phyloP scores from a whole-genome alignment of 2,329 filamentous ascomycete species.

The Neophaeococcomyces mojaviensis region DNA sequence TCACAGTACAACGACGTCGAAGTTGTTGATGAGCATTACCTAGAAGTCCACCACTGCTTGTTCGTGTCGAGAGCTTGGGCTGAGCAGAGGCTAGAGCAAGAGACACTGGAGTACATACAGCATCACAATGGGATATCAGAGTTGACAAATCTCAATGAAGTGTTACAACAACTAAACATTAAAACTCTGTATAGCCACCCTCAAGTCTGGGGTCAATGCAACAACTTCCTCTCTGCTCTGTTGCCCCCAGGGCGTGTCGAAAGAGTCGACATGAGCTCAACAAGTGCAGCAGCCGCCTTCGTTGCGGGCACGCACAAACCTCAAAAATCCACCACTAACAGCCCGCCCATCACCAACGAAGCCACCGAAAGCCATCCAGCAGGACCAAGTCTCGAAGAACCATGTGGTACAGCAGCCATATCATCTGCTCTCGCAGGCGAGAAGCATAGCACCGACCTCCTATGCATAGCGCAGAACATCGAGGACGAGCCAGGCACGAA shows the following conservation, averaged over 20 bases:
- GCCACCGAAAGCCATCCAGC: no score
- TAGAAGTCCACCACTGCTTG: slow-evolving; percentile 82
- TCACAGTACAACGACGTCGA: slow-evolving; percentile 57
- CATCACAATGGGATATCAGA: slow-evolving; percentile 34
- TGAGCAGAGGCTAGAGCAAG: slow-evolving; percentile 9
- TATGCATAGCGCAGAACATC: slow-evolving; percentile 52
- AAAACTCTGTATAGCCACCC: slow-evolving; percentile 83
- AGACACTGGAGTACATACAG: slow-evolving; percentile 1
- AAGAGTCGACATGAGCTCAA: slow-evolving; percentile 75
- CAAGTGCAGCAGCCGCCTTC: slow-evolving; percentile 75
- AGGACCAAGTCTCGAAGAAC: slow-evolving; percentile 7
- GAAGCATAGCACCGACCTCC: slow-evolving; percentile 52
- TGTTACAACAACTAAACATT: slow-evolving; percentile 40
- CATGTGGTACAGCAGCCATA: slow-evolving; percentile 65
- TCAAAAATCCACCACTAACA: not conserved
- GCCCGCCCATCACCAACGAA: not conserved
- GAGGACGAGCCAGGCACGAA: slow-evolving; percentile 39
- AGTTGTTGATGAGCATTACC: slow-evolving; percentile 70
- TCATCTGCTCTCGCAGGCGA: slow-evolving; percentile 66
- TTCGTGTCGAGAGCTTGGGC: slow-evolving; percentile 40
- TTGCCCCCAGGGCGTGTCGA: slow-evolving; percentile 39
- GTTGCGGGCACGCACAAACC: slow-evolving; percentile 42
- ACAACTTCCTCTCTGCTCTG: slow-evolving; percentile 54
- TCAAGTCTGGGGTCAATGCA: slow-evolving; percentile 91
- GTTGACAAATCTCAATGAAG: not conserved